Conservation (phyloP, 2,329 filamentous ascomycete genomes). For the Aciculosporium take region DNA sequence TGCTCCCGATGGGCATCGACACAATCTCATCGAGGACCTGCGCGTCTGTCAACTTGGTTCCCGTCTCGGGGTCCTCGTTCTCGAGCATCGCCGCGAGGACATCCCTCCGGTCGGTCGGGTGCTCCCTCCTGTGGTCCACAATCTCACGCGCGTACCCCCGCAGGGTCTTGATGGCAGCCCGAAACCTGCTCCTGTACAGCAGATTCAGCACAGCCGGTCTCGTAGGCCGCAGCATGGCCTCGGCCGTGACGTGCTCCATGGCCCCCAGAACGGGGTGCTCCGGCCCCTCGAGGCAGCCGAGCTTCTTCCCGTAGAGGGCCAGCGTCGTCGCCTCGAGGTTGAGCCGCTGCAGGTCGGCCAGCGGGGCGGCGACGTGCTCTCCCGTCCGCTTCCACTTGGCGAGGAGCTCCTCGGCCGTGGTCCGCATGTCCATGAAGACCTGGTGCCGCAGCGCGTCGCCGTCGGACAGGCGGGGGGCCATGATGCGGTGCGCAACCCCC, state of each 20-base stretch:
- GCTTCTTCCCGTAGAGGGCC: conserved; percentile 35
- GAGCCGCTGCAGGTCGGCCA: conserved; percentile 36
- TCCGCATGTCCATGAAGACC: conserved; percentile 32
- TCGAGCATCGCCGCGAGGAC: conserved; percentile 46
- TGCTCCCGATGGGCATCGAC: conserved; percentile 47
- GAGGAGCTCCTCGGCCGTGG: conserved; percentile 33
- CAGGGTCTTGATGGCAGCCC: conserved; percentile 36
- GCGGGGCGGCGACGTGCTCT: conserved; percentile 24
- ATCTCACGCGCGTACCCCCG: conserved; percentile 40
- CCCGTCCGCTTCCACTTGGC: conserved; percentile 29
- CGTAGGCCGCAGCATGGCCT: conserved; percentile 40
- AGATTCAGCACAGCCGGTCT: conserved; percentile 38
- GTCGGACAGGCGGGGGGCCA: conserved; percentile 29
- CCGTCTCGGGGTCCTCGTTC: conserved; percentile 46
- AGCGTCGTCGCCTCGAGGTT: conserved; percentile 37
- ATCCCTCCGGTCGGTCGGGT: conserved; percentile 43
- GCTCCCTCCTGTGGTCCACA: conserved; percentile 38
- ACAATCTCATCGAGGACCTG: conserved; percentile 56
- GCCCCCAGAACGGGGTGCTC: conserved; percentile 34
- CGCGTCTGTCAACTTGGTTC: conserved; percentile 39
- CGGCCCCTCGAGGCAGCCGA: conserved; percentile 30
- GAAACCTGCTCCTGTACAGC: conserved; percentile 37
- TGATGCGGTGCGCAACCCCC: conserved; percentile 37
- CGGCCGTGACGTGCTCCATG: conserved; percentile 40
- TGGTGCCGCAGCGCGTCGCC: conserved; percentile 17